A percentile compares a stretch with the other conserved stretches of the same genome.
phyloP scores from a whole-genome alignment of 2,329 filamentous ascomycete species.

The Corniculantispora saksenae region DNA sequence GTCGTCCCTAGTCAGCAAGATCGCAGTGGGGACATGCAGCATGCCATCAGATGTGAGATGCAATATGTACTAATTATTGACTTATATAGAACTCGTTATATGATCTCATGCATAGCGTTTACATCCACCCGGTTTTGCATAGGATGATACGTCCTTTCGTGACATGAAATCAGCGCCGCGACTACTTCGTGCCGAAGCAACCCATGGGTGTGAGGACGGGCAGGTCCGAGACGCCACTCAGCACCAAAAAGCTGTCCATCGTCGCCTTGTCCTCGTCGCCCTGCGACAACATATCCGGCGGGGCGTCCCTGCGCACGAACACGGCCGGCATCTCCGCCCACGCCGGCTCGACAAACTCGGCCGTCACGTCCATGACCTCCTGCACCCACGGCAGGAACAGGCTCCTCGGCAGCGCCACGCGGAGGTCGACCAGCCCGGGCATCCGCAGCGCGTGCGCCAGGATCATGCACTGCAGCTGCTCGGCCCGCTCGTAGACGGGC shows the following conservation, averaged over 20 bases:
- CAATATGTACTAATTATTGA: too few relatives aligned
- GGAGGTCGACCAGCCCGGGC: neutral
- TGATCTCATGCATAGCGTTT: too few relatives aligned
- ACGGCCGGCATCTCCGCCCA: neutral
- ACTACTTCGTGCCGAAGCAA: too few relatives aligned
- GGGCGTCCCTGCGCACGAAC: neutral
- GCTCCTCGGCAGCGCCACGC: constrained; percentile 4
- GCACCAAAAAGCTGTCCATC: neutral
- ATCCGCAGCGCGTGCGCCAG: neutral
- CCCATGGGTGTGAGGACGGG: neutral
- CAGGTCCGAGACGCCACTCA: neutral
- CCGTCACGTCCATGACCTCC: neutral
- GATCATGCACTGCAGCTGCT: neutral
- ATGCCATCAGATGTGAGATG: neutral
- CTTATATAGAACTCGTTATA: too few relatives aligned
- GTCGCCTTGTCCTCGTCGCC: neutral
- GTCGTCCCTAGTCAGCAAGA: neutral
- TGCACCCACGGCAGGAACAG: constrained; percentile 10
- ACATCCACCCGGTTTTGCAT: too few relatives aligned
- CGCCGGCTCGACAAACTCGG: neutral
- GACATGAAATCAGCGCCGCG: neutral
- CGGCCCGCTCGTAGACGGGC: neutral
- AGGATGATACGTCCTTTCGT: too few relatives aligned
- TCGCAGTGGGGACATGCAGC: neutral
- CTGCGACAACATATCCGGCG: neutral